A percentile compares a stretch with the other conserved stretches of the same genome.
Conservation (phyloP, 257 asterid genomes). For the Paulownia fortunei region DNA sequence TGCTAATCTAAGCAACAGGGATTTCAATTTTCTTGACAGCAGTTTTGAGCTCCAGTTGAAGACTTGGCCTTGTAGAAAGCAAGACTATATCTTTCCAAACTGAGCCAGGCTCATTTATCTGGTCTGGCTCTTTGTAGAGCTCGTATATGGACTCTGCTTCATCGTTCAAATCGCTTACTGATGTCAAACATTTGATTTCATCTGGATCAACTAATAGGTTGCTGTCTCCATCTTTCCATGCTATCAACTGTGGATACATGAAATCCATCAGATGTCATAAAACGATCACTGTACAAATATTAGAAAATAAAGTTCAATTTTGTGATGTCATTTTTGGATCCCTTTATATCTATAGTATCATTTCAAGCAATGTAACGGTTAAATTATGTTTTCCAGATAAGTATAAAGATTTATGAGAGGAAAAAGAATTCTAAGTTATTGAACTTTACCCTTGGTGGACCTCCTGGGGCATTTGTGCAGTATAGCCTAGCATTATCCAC, state of each 20-base stretch:
- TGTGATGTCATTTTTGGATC: no score
- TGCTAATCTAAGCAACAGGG: not conserved
- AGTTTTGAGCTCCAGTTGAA: constrained; percentile 61
- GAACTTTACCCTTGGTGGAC: constrained; percentile 63
- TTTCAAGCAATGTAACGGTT: no score
- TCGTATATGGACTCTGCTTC: constrained; percentile 82
- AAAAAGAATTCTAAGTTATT: not conserved
- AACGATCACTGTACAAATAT: no score
- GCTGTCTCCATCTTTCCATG: constrained; percentile 89
- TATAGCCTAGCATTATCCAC: constrained; percentile 90
- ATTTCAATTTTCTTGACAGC: constrained; percentile 60
- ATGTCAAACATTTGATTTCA: constrained; percentile 62
- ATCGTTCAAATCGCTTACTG: constrained; percentile 67
- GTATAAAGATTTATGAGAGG: no score
- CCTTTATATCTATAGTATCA: no score
- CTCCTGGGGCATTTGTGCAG: constrained; percentile 66
- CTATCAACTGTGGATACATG: constrained; percentile 64
- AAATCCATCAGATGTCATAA: not conserved
- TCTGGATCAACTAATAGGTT: constrained; percentile 68
- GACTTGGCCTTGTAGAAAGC: constrained; percentile 52
- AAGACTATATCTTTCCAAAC: constrained; percentile 71
- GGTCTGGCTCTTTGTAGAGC: constrained; percentile 49
- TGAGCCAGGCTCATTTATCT: constrained; percentile 45
- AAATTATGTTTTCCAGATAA: no score
- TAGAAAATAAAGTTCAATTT: no score